Base-by-base conservation (phyloP, 2,329 filamentous ascomycete species). In the Alternaria brassicae region DNA sequence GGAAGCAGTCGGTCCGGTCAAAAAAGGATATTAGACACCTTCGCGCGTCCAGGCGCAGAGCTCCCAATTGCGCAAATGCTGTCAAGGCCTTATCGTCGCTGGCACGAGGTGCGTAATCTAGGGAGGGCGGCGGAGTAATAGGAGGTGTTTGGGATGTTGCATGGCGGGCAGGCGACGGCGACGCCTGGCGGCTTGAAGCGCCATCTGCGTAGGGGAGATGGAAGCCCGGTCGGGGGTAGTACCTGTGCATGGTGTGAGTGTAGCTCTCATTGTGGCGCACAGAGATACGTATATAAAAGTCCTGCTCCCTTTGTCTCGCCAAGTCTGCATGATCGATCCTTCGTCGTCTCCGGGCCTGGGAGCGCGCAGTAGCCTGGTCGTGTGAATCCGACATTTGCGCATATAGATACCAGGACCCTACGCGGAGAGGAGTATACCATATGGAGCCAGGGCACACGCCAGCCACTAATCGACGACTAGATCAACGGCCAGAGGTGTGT, bases 21-120 rank as follows among this genome's bases (percentile, higher is more conserved):
- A 78, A 77, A 62, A 79, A 74, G 60, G 75, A 78, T 19, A 78
- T 75, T 25, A 78, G 60, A 47, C 75, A 77, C 36, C 77, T 67
- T 8, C 72, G 71, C 2, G 72, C 68, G 42, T 77, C 73, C 19
- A 79, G 65, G 10, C 76, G 74, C 21, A 78, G 64, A n/a, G 77
- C 76, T 4, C 75, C 77, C 37, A 79, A 54, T 36, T 79, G 77
- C 2, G 76, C 76, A 57, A 78, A 77, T 9, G 76, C 74, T 9
- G 72, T 75, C 60, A 79, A 58, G 36, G 75, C 75, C 51, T 67
- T 71, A 49, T 79, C 77, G 28, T 77, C 71, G 9, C 72, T 72
- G 1, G 71, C 63, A 23, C 49, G 58, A 12, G 60, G 63, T 21
- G 41, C 48, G 41, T 51, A 37, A 23, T 56, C 55, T 23, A 60